phyloP scores from a whole-genome alignment of 2,329 filamentous ascomycete genomes.

The Myriosclerotinia scirpicola region DNA sequence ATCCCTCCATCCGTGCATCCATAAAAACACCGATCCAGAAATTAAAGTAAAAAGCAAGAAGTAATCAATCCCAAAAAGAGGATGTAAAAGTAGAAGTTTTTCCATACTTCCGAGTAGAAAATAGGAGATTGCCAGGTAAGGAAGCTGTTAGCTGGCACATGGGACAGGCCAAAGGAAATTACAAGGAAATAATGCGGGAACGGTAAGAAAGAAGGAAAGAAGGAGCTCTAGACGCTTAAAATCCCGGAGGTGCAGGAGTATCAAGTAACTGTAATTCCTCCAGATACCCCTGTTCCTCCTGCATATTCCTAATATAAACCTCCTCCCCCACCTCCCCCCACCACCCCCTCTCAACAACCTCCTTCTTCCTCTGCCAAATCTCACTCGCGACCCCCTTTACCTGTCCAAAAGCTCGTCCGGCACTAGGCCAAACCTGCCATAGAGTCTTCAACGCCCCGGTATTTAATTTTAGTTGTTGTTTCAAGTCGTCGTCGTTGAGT shows the following conservation, averaged over 20 bases:
- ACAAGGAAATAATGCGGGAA: not conserved
- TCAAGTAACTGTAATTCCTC: constrained; percentile 38
- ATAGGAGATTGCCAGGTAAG: not conserved
- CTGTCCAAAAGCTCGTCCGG: constrained; percentile 67
- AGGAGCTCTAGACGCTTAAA: not conserved
- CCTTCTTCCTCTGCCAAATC: constrained; percentile 49
- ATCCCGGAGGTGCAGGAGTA: constrained; percentile 5
- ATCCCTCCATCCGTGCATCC: not conserved
- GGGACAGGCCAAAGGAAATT: not conserved
- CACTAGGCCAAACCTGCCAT: constrained; percentile 38
- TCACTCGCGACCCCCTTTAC: constrained; percentile 79
- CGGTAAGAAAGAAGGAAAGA: not conserved
- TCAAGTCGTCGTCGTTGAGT: constrained; percentile 61
- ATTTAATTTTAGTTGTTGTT: constrained; percentile 75
- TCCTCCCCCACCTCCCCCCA: constrained; percentile 38
- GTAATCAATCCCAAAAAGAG: not conserved
- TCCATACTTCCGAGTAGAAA: not conserved
- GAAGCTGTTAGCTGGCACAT: no score
- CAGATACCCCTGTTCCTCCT: constrained; percentile 39
- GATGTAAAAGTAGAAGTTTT: not conserved
- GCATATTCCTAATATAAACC: constrained; percentile 38
- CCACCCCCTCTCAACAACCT: constrained; percentile 35
- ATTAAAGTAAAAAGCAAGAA: not conserved
- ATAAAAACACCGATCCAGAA: not conserved
- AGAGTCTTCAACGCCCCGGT: constrained; percentile 44